Base-by-base conservation (phyloP, 2,329 filamentous ascomycete genomes). In the Fusarium marasasianum region DNA sequence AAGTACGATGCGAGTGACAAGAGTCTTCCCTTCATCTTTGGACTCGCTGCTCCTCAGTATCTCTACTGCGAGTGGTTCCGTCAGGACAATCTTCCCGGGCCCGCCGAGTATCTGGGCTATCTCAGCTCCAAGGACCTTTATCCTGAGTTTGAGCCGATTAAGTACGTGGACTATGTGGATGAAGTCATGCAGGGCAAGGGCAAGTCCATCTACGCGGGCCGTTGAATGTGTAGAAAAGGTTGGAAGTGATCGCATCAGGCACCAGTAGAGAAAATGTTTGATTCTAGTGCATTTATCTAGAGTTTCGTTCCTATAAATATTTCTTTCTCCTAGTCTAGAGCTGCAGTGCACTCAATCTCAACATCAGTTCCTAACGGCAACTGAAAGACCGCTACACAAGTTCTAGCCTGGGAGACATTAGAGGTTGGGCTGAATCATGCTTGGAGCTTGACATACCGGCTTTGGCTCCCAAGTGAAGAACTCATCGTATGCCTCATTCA, bases 381-480 rank as follows among this genome's bases (percentile, higher is more conserved):
- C 80, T 92, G 87, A 82, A 93, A 90, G 22, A 94, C 93, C 0
- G 92, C 92, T 31, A 95, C 91, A 80, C 92, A 94, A 64, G 90
- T 92, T 69, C 91, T 82, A 69, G 82, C 83, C 84, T 85, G 13
- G 3, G 4, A 9, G 22, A 26, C 17, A 17, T 60, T 81, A 18
- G 87, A 85, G 5, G 20, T 45, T 29, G 17, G 1, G 53, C 12
- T 40, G 8, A 3, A 22, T 7, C 18, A 88, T 31, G 20, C 7
- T 56, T 37, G 9, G 18, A n/a, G n/a, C 12, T 38, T 40, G 1
- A 80, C 84, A 77, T 68, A 87, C 86, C 17, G 87, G 87, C 79
- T 86, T 87, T 4, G 83, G 82, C 22, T 83, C 80, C 64, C 81
- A 79, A 15, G 72, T 79, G 66, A 89, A 88, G 66, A 87, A 84